Evolutionary conservation across 148 eudicot genomes (phyloP), one percentile per base, ranked within the genome.

Genomic region (Vaccinium corymbosum): DNA sequence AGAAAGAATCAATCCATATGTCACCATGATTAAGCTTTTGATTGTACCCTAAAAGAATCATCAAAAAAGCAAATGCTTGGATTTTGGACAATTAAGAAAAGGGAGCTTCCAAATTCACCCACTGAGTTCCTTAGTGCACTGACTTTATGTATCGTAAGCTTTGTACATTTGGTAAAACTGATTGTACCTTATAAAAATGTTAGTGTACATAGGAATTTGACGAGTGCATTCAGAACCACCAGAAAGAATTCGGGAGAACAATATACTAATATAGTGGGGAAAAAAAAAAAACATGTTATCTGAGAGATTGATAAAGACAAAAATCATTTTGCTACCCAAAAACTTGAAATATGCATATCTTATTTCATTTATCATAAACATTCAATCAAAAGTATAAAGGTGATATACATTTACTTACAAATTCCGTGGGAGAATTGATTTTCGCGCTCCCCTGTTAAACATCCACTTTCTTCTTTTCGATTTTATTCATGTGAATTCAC

Each of bases 11-110:
- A 55, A 53, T 29, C 16, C 42, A 79, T 35, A 73, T 72, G 74
- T 79, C 46, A 59, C 56, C 11, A 79, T 86, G 76, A 86, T 82
- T 81, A 81, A 49, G 35, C 64, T 74, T 85, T 73, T 80, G 78
- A 42, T 83, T 27, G 79, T 61, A 12, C 55, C 10, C 80, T 16
- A 32, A 57, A 59, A 14, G 56, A 61, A 22, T 61, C 25, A 20
- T 27, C 15, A 38, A 16, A 12, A 68, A 68, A 29, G 38, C 38
- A 68, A 68, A 27, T 68, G 42, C 73, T 68, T 68, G 73, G 42
- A 68, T 68, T 68, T 68, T 68, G 38, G 38, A 29, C 73, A 68
- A 13, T 68, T 64, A 68, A 68, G 42, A 68, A 68, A 68, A 62
- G 38, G 73, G 73, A 68, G 42, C 42, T 27, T 68, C 73, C 12